Base-by-base conservation (phyloP, 495 filamentous ascomycete genomes). In the Hypoxylon rickii region DNA sequence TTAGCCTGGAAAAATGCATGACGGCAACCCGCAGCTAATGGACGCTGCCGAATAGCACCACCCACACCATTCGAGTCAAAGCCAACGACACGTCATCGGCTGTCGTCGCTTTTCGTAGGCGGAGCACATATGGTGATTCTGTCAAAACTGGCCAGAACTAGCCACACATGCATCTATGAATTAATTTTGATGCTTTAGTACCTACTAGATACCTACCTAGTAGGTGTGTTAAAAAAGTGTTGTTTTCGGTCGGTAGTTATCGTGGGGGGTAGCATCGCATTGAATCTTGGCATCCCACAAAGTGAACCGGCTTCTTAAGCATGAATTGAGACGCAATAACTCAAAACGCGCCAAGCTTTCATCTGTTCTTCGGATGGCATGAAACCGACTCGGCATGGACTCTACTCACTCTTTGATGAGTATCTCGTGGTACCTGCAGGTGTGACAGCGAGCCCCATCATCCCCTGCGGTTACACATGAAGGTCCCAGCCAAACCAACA, bases 11-110 rank as follows among this genome's bases (percentile, higher is more conserved):
- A 17, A 10, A n/a, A n/a, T n/a, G n/a, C n/a, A 58, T 57, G 59
- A 63, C 55, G 54, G 55, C 38, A 55, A 34, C 38, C 18, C 37
- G 51, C 42, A 49, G 53, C 59, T 36, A 53, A 45, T 36, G 32
- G 20, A 44, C 45, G 42, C 24, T 24, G 38, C 31, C 48, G 53
- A 49, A 40, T 38, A 36, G 3, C 32, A 36, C 5, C 26, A 31
- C 42, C 51, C 38, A 51, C n/a, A 29, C n/a, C n/a, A 32, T 22
- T 42, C 51, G 58, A 56, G 47, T 33, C 52, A 57, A 57, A 57
- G 59, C 32, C 48, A 48, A 53, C 58, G 53, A 63, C 59, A 57
- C 59, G 59, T 63, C 59, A 63, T 63, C 49, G 53, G 51, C 36
- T 51, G 36, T 36, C 10, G 16, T 53, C 11, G 41, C 12, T 16